A percentile compares a stretch with the other conserved stretches of the same genome.
These are phyloP conservation scores for Podaxis sp. DNA, from an alignment of 768 basidiomycete genomes.

Conservation along the genomic window DNA sequence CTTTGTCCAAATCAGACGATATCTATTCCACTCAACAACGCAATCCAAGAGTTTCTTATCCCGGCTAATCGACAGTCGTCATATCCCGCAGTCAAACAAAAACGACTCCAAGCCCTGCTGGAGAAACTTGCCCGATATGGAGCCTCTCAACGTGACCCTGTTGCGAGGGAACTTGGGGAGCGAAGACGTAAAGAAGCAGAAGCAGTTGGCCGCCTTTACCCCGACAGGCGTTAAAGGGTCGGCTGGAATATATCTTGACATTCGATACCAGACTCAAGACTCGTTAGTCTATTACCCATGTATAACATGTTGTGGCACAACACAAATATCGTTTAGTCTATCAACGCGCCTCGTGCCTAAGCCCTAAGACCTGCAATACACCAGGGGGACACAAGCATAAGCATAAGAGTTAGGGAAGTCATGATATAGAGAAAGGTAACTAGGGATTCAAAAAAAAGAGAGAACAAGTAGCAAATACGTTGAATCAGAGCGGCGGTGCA, in stretches of 20 bases:
- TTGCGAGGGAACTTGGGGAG: constrained; percentile 66
- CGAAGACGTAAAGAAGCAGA: constrained; percentile 78
- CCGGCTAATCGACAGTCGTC: constrained; percentile 67
- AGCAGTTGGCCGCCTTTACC: constrained; percentile 70
- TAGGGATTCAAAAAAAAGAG: constrained; percentile 30
- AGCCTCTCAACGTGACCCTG: constrained; percentile 54
- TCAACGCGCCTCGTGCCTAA: constrained; percentile 9
- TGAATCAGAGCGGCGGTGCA: constrained; percentile 35
- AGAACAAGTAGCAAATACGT: constrained; percentile 32
- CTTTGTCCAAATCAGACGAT: constrained; percentile 47
- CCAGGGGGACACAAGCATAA: neutral
- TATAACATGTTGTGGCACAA: neutral
- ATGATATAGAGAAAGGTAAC: constrained; percentile 27
- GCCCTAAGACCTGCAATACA: neutral
- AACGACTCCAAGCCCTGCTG: constrained; percentile 68
- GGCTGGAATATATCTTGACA: constrained; percentile 18
- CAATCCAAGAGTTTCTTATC: constrained; percentile 78
- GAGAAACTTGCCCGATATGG: constrained; percentile 80
- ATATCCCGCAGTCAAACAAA: constrained; percentile 66
- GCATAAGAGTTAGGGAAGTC: constrained; percentile 27
- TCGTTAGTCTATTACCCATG: neutral
- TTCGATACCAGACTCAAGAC: neutral
- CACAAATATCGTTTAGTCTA: constrained; percentile 11
- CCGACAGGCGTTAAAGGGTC: constrained; percentile 50
- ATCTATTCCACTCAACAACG: constrained; percentile 70